Base-by-base conservation (phyloP, 768 basidiomycete species). In the Boletus rubroflammeus region DNA sequence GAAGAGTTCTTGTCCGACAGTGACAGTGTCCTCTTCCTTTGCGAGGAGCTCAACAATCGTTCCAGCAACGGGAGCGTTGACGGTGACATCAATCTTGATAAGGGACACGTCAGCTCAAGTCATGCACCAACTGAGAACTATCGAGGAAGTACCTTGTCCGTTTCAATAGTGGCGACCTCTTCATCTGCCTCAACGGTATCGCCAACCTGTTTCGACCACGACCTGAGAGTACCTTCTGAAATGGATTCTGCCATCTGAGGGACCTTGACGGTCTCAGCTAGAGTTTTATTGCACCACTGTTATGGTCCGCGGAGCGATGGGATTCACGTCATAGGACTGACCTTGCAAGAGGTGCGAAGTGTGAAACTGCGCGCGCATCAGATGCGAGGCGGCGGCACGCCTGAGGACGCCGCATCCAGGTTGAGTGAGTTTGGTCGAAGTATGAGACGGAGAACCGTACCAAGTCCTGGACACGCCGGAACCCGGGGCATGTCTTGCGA, bases 221-320 rank as follows among this genome's bases (percentile, higher is more conserved):
- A 79, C 75, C 94, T 97, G 48, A 99, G 78, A 5, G 96, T 98
- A 34, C 96, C 96, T 72, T 99, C 96, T 35, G 92, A 91, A 73
- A 98, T 98, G 57, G 95, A 98, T 71, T 98, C 95, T 26, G 96
- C 92, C 93, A 98, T 96, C 72, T 93, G 90, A 17, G 94, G 94
- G 36, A 98, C 94, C 76, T 96, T 93, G 59, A 98, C 82, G 51
- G 87, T 92, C 75, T 95, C 89, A 53, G 85, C 88, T 89, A 60
- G 50, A 51, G 29, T 47, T 44, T 51, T n/a, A 47, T 54, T 23
- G 29, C 9, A 11, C n/a, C 13, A 35, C 31, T 19, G 47, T 66
- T 34, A 68, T 54, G 44, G 34, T 47, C 56, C 21, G 47, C 15
- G 15, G 38, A 38, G 23, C 7, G 36, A 32, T n/a, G 9, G 41